phyloP scores from a whole-genome alignment of 495 filamentous ascomycete species.

The Penicillium simplicissimum region DNA sequence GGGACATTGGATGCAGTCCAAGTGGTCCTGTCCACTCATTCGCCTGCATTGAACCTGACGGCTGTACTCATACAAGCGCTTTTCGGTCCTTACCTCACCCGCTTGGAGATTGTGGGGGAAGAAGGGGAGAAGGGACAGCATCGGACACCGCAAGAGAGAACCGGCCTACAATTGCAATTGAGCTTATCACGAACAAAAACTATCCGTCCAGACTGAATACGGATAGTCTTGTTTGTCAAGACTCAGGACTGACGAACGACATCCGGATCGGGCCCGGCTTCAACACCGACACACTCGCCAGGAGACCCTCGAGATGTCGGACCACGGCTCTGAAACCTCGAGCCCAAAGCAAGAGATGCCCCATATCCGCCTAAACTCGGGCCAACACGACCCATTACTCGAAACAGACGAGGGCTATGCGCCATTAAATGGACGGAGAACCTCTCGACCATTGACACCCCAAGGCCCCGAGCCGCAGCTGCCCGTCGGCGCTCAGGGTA shows the following conservation, averaged over 20 bases:
- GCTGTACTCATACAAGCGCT: constrained; percentile 7
- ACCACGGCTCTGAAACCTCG: constrained; percentile 18
- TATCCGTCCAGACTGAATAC: neutral
- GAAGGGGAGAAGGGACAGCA: neutral
- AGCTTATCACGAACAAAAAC: neutral
- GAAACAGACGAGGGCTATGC: constrained; percentile 33
- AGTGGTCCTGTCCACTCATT: constrained; percentile 34
- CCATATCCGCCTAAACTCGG: constrained; percentile 63
- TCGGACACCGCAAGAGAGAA: neutral
- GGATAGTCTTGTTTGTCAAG: neutral
- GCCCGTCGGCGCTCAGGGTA: constrained; percentile 20
- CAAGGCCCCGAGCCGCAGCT: constrained; percentile 11
- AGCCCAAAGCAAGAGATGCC: constrained; percentile 31
- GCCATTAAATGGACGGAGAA: constrained; percentile 20
- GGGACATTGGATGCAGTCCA: constrained; percentile 33
- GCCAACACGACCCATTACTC: constrained; percentile 50
- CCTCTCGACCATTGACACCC: constrained; percentile 30
- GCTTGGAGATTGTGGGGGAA: constrained; percentile 1
- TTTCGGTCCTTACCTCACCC: constrained; percentile 19
- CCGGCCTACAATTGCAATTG: neutral
- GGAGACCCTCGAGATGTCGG: constrained; percentile 20
- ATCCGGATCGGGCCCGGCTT: constrained; percentile 3
- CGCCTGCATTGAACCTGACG: constrained; percentile 16
- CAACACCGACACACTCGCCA: neutral
- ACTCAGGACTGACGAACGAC: neutral